Evolutionary conservation across 306 rosid species (phyloP), one percentile per base, ranked within the genome.

Genomic region (Vigna reflexopilosa): DNA sequence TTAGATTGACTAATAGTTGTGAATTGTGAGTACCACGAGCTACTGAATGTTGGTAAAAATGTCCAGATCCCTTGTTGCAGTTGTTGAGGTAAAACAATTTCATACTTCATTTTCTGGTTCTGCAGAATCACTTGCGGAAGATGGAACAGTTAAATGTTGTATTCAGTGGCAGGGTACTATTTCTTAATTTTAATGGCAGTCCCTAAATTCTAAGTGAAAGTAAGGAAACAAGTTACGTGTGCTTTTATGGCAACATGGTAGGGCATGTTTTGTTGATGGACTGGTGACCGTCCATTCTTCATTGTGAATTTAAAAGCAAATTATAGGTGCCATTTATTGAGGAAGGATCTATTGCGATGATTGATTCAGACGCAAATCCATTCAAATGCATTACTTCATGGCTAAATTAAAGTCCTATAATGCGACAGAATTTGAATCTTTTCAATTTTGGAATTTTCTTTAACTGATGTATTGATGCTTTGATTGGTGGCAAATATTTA

Each of bases 341-440:
- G 83, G 69, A 76, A 72, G 67, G 54, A 82, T 70, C 55, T 65
- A 20, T 79, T 42, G 15, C 36, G 62, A 22, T 36, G 14, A 26
- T 73, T 71, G 69, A 72, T 76, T 67, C 38, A 32, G 83, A 72
- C 74, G 66, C 67, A 79, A 77, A 81, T 62, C 66, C 84, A 69
- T 51, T 79, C 77, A 65, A 73, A 82, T 84, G 68, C 78, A 26
- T 52, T 42, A 16, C 48, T 66, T 72, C 63, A 47, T 77, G 62
- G 70, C 70, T 26, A 73, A 74, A 72, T 77, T 77, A 48, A 62
- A 61, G 69, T 38, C 11, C 63, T 9, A 55, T 22, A 69, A 56
- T 77, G 83, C 52, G 28, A 62, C 50, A 72, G 76, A 77, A 80
- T 83, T 52, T 77, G 79, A 68, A 80, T 83, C 49, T 76, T 64